A percentile compares a stretch with the other conserved stretches of the same genome.
These are phyloP conservation scores for Lachnellula subtilissima DNA, from an alignment of 2,329 filamentous ascomycete species.

Conservation along the genomic window DNA sequence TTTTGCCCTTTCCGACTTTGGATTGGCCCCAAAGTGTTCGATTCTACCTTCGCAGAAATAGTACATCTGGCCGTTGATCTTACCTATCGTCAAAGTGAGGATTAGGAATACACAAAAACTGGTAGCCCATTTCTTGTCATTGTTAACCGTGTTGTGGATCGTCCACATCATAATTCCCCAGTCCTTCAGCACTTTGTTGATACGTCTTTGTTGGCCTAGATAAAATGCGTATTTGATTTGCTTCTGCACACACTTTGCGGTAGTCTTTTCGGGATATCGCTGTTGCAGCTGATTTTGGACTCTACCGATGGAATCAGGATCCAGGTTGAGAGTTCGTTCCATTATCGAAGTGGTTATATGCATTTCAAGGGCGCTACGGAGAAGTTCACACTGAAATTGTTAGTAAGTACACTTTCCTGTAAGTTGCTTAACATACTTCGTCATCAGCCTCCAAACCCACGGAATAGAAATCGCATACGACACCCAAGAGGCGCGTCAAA, in stretches of 20 bases:
- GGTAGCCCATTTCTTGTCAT: constrained; percentile 29
- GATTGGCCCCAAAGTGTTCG: constrained; percentile 17
- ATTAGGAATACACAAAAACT: constrained; percentile 28
- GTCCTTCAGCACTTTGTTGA: constrained; percentile 25
- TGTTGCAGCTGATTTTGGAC: constrained; percentile 22
- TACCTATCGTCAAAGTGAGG: constrained; percentile 28
- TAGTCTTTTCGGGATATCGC: constrained; percentile 21
- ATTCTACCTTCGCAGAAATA: constrained; percentile 25
- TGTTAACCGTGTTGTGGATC: constrained; percentile 21
- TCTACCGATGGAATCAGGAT: constrained; percentile 21
- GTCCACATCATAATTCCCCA: constrained; percentile 32
- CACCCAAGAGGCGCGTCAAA: constrained; percentile 21
- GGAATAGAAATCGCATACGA: constrained; percentile 21
- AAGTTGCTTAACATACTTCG: constrained; percentile 18
- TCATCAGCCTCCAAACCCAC: constrained; percentile 17
- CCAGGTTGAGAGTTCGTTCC: constrained; percentile 28
- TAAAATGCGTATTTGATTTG: constrained; percentile 32
- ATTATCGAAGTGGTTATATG: constrained; percentile 28
- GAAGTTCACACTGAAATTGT: constrained; percentile 22
- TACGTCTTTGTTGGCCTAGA: constrained; percentile 25
- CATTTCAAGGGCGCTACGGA: constrained; percentile 28
- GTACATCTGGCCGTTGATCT: constrained; percentile 20
- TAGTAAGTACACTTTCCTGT: constrained; percentile 3
- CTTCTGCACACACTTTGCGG: constrained; percentile 26
- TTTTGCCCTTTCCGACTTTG: constrained; percentile 17